Conservation (phyloP, 2,329 filamentous ascomycete species). For the Microcera coccophila region DNA sequence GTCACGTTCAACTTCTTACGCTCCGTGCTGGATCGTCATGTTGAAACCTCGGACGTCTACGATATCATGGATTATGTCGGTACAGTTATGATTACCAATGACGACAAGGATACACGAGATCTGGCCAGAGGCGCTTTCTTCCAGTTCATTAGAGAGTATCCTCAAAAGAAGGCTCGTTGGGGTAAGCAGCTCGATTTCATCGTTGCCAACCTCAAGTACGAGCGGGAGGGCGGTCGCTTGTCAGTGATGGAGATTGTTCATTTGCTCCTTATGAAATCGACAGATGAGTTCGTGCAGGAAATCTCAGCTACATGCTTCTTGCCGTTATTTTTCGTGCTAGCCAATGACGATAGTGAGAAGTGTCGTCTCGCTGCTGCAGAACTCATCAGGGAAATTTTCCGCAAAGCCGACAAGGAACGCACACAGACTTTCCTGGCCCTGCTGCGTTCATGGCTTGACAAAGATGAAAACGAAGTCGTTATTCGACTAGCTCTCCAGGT, state of each 20-base stretch:
- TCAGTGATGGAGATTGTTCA: slow-evolving; percentile 93
- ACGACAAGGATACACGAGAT: slow-evolving; percentile 82
- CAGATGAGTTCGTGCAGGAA: slow-evolving; percentile 77
- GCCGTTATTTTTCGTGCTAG: slow-evolving; percentile 77
- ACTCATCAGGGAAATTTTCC: slow-evolving; percentile 76
- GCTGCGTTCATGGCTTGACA: slow-evolving; percentile 71
- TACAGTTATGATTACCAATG: slow-evolving; percentile 92
- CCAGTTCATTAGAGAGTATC: slow-evolving; percentile 91
- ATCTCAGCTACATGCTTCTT: slow-evolving; percentile 79
- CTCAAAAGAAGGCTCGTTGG: slow-evolving; percentile 85
- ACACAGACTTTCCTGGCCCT: slow-evolving; percentile 66
- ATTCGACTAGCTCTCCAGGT: slow-evolving; percentile 72
- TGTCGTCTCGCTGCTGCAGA: slow-evolving; percentile 79
- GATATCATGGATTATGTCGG: slow-evolving; percentile 87
- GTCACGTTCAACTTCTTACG: slow-evolving; percentile 93
- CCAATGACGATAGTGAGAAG: slow-evolving; percentile 82
- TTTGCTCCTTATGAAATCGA: slow-evolving; percentile 79
- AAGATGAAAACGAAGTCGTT: slow-evolving; percentile 68
- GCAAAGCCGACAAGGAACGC: slow-evolving; percentile 69
- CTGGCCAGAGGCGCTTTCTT: slow-evolving; percentile 85
- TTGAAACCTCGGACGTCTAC: slow-evolving; percentile 84
- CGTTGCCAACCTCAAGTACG: slow-evolving; percentile 85
- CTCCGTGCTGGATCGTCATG: slow-evolving; percentile 76
- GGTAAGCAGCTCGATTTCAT: slow-evolving; percentile 85
- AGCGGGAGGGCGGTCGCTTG: slow-evolving; percentile 80